A percentile compares a stretch with the other conserved stretches of the same genome.
Evolutionary conservation across 371 early-diverging fungal genomes (phyloP).

Genomic region (Rhizopus microsporus): DNA sequence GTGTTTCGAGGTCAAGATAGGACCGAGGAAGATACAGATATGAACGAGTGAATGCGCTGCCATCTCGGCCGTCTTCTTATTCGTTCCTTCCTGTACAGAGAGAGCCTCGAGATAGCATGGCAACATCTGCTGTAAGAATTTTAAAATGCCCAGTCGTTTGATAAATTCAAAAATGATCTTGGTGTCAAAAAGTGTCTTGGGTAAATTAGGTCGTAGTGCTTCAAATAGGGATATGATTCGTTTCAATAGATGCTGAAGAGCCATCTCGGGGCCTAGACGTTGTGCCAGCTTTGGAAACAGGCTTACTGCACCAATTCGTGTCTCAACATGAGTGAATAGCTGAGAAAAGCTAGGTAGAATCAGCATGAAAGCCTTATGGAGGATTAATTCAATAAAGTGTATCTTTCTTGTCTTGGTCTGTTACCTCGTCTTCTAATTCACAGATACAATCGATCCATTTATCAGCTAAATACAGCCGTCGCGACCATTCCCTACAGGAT

Average conservation of each 20-base stretch:
- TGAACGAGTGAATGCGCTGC: slow-evolving; percentile 55
- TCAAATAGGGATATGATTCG: slow-evolving; percentile 65
- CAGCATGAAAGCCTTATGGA: slow-evolving; percentile 54
- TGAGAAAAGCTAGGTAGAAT: slow-evolving; percentile 61
- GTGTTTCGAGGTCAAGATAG: slow-evolving; percentile 64
- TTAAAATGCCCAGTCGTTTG: slow-evolving; percentile 54
- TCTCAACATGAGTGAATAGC: slow-evolving; percentile 52
- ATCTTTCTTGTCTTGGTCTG: too few relatives aligned
- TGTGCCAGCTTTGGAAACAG: slow-evolving; percentile 63
- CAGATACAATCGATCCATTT: slow-evolving; percentile 66
- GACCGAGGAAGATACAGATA: slow-evolving; percentile 58
- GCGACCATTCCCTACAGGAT: slow-evolving; percentile 42
- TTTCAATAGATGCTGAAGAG: slow-evolving; percentile 56
- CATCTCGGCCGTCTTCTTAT: slow-evolving; percentile 11
- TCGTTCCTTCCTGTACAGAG: slow-evolving; percentile 26
- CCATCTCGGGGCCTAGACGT: slow-evolving; percentile 56
- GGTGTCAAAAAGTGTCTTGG: slow-evolving; percentile 50
- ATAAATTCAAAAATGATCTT: slow-evolving; percentile 54
- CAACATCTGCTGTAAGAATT: slow-evolving; percentile 62
- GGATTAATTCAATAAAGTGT: not conserved
- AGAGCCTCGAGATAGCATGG: slow-evolving; percentile 66
- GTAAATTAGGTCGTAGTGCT: slow-evolving; percentile 57
- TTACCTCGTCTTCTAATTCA: slow-evolving; percentile 57
- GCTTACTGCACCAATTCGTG: slow-evolving; percentile 55
- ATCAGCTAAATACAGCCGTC: slow-evolving; percentile 54